Conservation (phyloP, 768 basidiomycete genomes). For the Xerocomellus chrysenteron region DNA sequence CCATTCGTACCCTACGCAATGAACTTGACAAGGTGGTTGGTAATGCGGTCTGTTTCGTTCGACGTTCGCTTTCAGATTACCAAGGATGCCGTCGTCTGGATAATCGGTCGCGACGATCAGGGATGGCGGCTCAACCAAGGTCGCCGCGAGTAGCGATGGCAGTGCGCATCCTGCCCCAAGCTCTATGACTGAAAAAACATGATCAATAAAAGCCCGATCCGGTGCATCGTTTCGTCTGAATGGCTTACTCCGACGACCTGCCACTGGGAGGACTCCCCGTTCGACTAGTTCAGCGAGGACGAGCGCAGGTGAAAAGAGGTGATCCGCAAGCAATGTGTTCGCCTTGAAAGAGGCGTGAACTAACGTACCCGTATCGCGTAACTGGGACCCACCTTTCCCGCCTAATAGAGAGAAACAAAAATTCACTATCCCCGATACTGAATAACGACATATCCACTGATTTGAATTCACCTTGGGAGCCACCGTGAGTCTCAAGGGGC, state of each 20-base stretch:
- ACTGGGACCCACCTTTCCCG: conserved; percentile 51
- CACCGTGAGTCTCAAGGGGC: conserved; percentile 51
- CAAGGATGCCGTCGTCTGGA: conserved; percentile 59
- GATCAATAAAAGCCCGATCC: neutral
- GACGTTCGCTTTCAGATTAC: conserved; percentile 56
- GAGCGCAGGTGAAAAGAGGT: conserved; percentile 68
- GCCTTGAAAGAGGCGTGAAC: conserved; percentile 40
- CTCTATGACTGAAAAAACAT: conserved; percentile 53
- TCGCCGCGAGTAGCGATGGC: conserved; percentile 60
- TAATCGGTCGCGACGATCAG: conserved; percentile 67
- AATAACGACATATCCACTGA: neutral
- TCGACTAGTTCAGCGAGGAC: conserved; percentile 68
- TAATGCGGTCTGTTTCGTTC: conserved; percentile 44
- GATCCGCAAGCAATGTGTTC: conserved; percentile 69
- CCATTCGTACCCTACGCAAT: conserved; percentile 62
- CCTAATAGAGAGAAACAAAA: conserved; percentile 33
- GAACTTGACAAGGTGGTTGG: conserved; percentile 40
- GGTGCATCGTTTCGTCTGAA: neutral
- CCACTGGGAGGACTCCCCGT: conserved; percentile 45
- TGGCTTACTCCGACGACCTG: conserved; percentile 41
- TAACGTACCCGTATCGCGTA: conserved; percentile 4
- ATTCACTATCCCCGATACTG: neutral
- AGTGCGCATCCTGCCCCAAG: conserved; percentile 69
- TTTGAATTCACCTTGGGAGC: conserved; percentile 51
- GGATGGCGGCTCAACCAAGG: conserved; percentile 42